Evolutionary conservation across 192 early-diverging fungal genomes (phyloP).

Genomic region (Entomortierella lignicola): DNA sequence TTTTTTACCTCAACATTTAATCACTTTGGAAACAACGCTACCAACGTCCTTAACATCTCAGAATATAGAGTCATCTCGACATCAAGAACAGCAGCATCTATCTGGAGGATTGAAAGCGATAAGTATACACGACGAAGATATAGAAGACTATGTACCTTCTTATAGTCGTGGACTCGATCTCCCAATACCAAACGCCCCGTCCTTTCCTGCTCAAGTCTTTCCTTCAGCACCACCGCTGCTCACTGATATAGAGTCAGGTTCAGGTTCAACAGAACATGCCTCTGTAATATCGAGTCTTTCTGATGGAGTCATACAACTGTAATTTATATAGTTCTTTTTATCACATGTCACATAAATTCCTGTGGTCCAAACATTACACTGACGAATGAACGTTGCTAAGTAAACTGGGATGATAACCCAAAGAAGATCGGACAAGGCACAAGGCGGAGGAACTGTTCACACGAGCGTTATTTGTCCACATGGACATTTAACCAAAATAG

Average conservation of each 20-base stretch:
- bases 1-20: neutral
- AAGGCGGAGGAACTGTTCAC: no score
- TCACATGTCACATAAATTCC: no score
- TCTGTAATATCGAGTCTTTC: no score
- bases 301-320: no score
- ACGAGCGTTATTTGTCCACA: no score
- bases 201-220: neutral
- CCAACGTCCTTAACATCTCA: neutral
- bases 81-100: neutral
- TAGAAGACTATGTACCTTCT: neutral
- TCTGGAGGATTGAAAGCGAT: neutral
- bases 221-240: neutral
- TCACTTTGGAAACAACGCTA: neutral
- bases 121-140: neutral
- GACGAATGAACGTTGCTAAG: no score
- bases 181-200: neutral
- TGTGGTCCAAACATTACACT: no score
- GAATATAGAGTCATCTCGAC: neutral
- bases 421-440: no score
- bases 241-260: neutral
- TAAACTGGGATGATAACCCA: no score
- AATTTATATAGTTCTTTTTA: no score
- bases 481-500: no score
- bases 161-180: neutral
- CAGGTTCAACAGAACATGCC: neutral